phyloP scores from a whole-genome alignment of 306 rosid species.

The Dryas drummondii region DNA sequence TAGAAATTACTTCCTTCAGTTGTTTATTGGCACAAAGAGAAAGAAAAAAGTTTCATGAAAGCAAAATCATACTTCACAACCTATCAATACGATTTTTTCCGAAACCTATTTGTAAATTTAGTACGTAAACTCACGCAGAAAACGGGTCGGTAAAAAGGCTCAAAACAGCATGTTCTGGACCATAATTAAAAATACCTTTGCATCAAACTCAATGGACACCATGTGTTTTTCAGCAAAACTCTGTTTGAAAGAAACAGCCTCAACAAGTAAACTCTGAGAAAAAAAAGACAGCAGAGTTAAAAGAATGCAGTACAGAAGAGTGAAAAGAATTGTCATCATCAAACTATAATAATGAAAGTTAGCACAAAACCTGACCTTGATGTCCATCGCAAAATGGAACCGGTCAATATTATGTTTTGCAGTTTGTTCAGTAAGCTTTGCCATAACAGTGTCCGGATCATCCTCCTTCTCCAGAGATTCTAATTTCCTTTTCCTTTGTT shows the following conservation, averaged over 20 bases:
- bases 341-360: slow-evolving; percentile 21
- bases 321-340: background rate
- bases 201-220: slow-evolving; percentile 68
- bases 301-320: slow-evolving; percentile 1
- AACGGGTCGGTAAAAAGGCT: background rate
- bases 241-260: slow-evolving; percentile 50
- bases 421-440: slow-evolving; percentile 66
- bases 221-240: slow-evolving; percentile 54
- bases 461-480: slow-evolving; percentile 50
- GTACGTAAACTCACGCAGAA: slow-evolving; percentile 3
- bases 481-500: slow-evolving; percentile 55
- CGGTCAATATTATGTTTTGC: slow-evolving; percentile 50
- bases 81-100: background rate
- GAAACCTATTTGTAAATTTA: background rate
- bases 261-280: slow-evolving; percentile 64
- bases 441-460: slow-evolving; percentile 56
- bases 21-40: too few species aligned
- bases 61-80: background rate
- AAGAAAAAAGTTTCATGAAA: background rate
- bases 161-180: slow-evolving; percentile 10
- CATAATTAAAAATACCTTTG: slow-evolving; percentile 57
- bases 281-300: slow-evolving; percentile 18
- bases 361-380: slow-evolving; percentile 49
- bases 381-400: slow-evolving; percentile 51
- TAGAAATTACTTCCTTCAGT: background rate